Evolutionary conservation across 306 rosid species (phyloP).

Genomic region (Lathyrus sativus): DNA sequence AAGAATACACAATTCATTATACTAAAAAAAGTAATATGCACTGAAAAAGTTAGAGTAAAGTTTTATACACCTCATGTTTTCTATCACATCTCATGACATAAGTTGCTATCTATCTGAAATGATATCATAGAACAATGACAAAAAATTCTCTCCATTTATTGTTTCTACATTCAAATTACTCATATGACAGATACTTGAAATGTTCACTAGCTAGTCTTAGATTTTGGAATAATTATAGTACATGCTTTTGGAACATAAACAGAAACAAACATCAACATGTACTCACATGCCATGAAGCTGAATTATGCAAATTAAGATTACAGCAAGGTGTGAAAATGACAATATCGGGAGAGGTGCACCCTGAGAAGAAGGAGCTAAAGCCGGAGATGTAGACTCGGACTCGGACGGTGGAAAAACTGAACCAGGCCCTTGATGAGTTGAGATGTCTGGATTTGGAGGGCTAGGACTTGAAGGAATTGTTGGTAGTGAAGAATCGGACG

Average conservation of each 20-base stretch:
- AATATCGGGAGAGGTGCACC: slow-evolving; percentile 31
- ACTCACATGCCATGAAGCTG: slow-evolving; percentile 44
- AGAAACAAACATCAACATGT: slow-evolving; percentile 24
- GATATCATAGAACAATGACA: slow-evolving; percentile 9
- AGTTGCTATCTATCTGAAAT: neutral
- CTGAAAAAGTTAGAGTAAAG: slow-evolving; percentile 24
- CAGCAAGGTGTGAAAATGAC: slow-evolving; percentile 32
- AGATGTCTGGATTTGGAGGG: slow-evolving; percentile 50
- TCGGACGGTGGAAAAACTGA: neutral
- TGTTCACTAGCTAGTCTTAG: slow-evolving; percentile 16
- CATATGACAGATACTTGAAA: slow-evolving; percentile 10
- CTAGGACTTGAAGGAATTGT: slow-evolving; percentile 54
- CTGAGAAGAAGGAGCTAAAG: slow-evolving; percentile 40
- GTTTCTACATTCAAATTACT: slow-evolving; percentile 15
- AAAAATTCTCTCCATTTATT: slow-evolving; percentile 12
- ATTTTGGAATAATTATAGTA: slow-evolving; percentile 20
- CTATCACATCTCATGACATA: slow-evolving; percentile 17
- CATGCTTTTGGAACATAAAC: slow-evolving; percentile 27
- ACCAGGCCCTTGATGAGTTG: slow-evolving; percentile 1
- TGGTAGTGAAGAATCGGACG: slow-evolving; percentile 48
- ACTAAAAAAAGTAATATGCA: slow-evolving; percentile 7
- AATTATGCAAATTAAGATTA: slow-evolving; percentile 37
- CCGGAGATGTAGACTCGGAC: neutral
- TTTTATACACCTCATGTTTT: slow-evolving; percentile 20
- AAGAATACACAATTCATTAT: neutral